phyloP scores from a whole-genome alignment of 2,329 filamentous ascomycete genomes.

The Sarocladiaceae sp. region DNA sequence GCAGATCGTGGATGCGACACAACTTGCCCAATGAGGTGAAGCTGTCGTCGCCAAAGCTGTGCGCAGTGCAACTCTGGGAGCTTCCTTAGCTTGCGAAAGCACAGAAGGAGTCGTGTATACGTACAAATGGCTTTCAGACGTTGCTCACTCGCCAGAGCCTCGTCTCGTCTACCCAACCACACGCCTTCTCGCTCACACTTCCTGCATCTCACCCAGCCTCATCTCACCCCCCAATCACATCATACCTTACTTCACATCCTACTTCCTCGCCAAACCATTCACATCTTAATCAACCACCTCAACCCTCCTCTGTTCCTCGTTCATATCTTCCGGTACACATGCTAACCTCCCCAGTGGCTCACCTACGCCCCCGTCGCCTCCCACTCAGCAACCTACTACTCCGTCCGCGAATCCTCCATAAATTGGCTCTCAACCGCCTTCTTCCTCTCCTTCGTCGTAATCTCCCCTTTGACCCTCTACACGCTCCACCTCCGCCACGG shows the following conservation, averaged over 20 bases:
- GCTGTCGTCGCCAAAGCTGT: too few species aligned
- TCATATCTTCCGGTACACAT: too few species aligned
- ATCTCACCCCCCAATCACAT: constrained; percentile 1
- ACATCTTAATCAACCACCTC: constrained; percentile 12
- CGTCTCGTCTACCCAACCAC: neutral
- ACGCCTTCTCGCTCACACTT: neutral
- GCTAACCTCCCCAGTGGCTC: constrained; percentile 62
- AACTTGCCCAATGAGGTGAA: too few species aligned
- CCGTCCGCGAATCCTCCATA: constrained; percentile 68
- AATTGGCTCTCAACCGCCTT: constrained; percentile 93
- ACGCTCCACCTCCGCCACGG: constrained; percentile 65
- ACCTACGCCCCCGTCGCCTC: constrained; percentile 82
- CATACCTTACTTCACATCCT: neutral
- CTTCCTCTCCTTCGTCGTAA: constrained; percentile 74
- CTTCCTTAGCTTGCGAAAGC: too few species aligned
- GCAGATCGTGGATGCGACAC: too few species aligned
- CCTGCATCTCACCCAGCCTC: constrained; percentile 2
- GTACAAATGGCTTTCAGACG: too few species aligned
- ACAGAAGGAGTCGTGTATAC: too few species aligned
- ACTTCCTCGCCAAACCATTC: neutral
- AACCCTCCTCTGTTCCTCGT: too few species aligned
- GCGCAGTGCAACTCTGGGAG: too few species aligned
- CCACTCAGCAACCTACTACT: constrained; percentile 70
- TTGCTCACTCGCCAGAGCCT: neutral
- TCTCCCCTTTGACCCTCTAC: constrained; percentile 70